Evolutionary conservation across 352 stramenopile species (phyloP).

Genomic region (Globisporangium megalacanthum): DNA sequence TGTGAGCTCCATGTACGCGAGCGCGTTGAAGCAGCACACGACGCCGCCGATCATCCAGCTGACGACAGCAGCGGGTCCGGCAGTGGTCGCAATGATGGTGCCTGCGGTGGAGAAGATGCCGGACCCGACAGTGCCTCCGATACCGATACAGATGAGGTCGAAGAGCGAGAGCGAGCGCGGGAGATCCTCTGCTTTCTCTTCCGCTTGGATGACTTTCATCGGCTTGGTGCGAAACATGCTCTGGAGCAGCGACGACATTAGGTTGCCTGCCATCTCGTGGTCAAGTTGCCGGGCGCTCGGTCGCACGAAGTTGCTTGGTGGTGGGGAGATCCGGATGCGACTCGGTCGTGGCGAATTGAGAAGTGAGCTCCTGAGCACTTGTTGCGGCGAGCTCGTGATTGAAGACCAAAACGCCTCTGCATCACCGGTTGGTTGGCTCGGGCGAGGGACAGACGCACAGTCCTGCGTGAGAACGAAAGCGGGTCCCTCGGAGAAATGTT

Average conservation of each 20-base stretch:
- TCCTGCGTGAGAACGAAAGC: too few species aligned
- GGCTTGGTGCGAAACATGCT: constrained; percentile 49
- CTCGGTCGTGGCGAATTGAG: neutral
- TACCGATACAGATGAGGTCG: constrained; percentile 83
- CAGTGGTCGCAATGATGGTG: constrained; percentile 31
- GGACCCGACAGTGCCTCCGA: constrained; percentile 83
- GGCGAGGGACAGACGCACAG: too few species aligned
- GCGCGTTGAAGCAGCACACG: constrained; percentile 62
- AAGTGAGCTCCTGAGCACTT: neutral
- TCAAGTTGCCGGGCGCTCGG: neutral
- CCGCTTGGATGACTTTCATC: constrained; percentile 42
- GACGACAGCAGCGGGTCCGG: constrained; percentile 3
- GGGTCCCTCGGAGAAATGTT: too few species aligned
- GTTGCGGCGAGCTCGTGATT: too few species aligned
- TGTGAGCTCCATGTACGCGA: constrained; percentile 88
- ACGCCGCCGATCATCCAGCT: constrained; percentile 72
- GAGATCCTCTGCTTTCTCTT: constrained; percentile 45
- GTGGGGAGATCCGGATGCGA: neutral
- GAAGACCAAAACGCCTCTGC: too few species aligned
- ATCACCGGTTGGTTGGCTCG: too few species aligned
- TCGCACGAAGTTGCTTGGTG: neutral
- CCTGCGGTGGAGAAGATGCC: constrained; percentile 77
- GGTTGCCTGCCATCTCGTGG: neutral
- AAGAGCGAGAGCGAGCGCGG: constrained; percentile 58
- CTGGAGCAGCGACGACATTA: constrained; percentile 4